These are phyloP conservation scores for Colletotrichum siamense DNA, from an alignment of 2,329 filamentous ascomycete species.

Conservation along the genomic window DNA sequence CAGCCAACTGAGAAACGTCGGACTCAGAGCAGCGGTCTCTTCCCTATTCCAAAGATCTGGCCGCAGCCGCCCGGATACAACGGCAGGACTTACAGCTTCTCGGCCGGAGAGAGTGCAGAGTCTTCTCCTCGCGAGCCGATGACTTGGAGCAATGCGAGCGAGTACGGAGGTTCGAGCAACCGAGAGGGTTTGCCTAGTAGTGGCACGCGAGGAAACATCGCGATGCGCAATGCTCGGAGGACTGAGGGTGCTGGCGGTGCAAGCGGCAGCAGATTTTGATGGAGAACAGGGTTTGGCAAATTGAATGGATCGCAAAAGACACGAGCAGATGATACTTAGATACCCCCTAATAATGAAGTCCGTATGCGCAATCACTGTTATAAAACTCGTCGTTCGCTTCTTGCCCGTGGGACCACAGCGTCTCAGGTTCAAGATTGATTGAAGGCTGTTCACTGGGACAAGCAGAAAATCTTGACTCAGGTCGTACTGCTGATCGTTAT, in stretches of 20 bases:
- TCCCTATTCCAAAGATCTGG: conserved; percentile 24
- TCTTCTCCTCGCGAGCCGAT: conserved; percentile 26
- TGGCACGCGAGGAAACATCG: too few species aligned
- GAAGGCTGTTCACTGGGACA: too few species aligned
- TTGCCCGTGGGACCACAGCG: too few species aligned
- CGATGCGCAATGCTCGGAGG: not conserved
- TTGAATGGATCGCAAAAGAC: not conserved
- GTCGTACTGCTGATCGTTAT: too few species aligned
- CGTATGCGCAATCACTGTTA: not conserved
- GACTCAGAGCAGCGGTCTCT: conserved; percentile 15
- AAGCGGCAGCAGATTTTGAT: not conserved
- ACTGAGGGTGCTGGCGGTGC: not conserved
- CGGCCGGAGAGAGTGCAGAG: conserved; percentile 27
- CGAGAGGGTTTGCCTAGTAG: not conserved
- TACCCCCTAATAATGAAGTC: not conserved
- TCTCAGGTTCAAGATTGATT: too few species aligned
- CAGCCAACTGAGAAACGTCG: conserved; percentile 25
- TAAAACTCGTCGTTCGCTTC: too few species aligned
- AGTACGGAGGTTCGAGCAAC: conserved; percentile 24
- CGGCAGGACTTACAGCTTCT: conserved; percentile 29
- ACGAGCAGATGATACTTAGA: not conserved
- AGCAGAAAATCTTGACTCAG: too few species aligned
- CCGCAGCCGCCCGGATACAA: conserved; percentile 32
- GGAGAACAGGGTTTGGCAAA: not conserved
- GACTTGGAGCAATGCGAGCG: conserved; percentile 34